Base-by-base conservation (phyloP, 805 yeast species). In the Ogataea saltuana region DNA sequence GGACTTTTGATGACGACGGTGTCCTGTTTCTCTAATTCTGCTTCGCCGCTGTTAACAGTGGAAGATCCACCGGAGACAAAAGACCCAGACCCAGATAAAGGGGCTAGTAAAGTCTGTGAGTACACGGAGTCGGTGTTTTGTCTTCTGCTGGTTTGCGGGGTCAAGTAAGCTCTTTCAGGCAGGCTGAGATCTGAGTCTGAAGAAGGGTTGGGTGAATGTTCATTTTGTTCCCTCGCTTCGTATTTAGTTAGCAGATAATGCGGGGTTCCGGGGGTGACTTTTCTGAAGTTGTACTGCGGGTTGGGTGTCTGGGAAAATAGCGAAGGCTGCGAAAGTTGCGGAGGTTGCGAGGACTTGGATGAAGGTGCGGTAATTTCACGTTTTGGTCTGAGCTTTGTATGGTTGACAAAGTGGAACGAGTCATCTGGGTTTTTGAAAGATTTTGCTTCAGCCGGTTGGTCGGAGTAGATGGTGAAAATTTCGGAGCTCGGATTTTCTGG, bases 191-290 rank as follows among this genome's bases (percentile, higher is more conserved):
- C n/a, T 6, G 13, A 5, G 13, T 25, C 28, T 13, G 28, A 10
- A 25, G 28, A 10, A 10, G 28, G 12, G n/a, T n/a, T n/a, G n/a
- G n/a, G n/a, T n/a, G n/a, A n/a, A 10, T 4, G 28, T 25, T 25
- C 12, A 5, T 25, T 10, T 10, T 25, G 13, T 25, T 6, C 4
- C 12, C 4, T 13, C 12, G 28, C 28, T 50, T 50, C 17, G 40
- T 43, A 29, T 32, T 16, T 45, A 16, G 46, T 33, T 9, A 44
- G 12, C 22, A 48, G 32, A 7, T 39, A 46, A 26, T 48, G 51
- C 19, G 43, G 49, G 5, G 51, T 54, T 21, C 53, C 58, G 1
- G 54, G 55, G 6, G 45, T 35, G 6, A 39, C 31, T 26, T 51
- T 52, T 33, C 56, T 39, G 23, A 54, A 50, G 17, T 47, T 43